Evolutionary conservation across 2,329 filamentous ascomycete genomes (phyloP).

Genomic region (Alternaria postmessia): DNA sequence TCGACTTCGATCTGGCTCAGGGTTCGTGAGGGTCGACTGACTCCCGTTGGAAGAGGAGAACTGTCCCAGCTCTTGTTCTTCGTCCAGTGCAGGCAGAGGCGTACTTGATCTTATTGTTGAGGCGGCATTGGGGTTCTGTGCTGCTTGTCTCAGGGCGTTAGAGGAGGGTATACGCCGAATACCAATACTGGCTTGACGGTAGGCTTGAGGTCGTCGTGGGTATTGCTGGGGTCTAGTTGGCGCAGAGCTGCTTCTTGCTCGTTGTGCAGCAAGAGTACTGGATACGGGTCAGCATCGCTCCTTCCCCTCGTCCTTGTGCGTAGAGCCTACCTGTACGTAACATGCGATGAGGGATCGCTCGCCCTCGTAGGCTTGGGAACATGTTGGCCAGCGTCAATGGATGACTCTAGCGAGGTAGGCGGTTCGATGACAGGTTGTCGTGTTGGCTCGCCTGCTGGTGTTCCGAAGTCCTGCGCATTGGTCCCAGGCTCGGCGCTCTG

Average conservation of each 20-base stretch:
- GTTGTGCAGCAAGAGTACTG: slow-evolving; percentile 24
- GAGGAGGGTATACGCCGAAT: slow-evolving; percentile 46
- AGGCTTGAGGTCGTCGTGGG: slow-evolving; percentile 35
- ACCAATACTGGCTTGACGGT: slow-evolving; percentile 48
- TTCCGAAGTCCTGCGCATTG: slow-evolving; percentile 46
- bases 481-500: slow-evolving; percentile 39
- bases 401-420: slow-evolving; percentile 47
- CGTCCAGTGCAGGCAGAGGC: slow-evolving; percentile 41
- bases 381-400: slow-evolving; percentile 44
- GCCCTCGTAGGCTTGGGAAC: slow-evolving; percentile 39
- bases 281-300: slow-evolving; percentile 24
- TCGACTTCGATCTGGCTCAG: slow-evolving; percentile 26
- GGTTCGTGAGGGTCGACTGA: slow-evolving; percentile 23
- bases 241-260: slow-evolving; percentile 41
- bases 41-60: slow-evolving; percentile 27
- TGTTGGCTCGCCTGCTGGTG: slow-evolving; percentile 23
- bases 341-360: slow-evolving; percentile 26
- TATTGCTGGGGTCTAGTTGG: slow-evolving; percentile 32
- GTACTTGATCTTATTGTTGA: slow-evolving; percentile 34
- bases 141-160: slow-evolving; percentile 31
- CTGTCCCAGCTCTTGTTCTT: slow-evolving; percentile 36
- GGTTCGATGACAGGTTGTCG: slow-evolving; percentile 38
- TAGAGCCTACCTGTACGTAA: slow-evolving; percentile 30
- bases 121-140: slow-evolving; percentile 27
- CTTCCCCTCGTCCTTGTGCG: slow-evolving; percentile 1